Conservation (phyloP, 768 basidiomycete species). For the Leucogyrophana mollusca region DNA sequence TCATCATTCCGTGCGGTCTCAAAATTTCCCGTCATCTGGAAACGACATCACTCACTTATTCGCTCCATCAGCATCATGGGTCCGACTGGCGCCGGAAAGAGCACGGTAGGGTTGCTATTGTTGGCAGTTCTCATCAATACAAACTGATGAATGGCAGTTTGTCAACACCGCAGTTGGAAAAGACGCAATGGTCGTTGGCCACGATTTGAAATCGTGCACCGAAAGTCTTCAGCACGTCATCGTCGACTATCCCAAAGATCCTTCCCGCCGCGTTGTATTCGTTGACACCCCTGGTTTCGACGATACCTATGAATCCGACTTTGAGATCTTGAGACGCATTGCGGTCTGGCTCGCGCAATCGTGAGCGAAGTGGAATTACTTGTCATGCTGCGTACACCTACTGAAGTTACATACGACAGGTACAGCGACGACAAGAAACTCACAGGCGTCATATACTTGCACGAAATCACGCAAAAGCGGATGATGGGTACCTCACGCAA, state of each 20-base stretch:
- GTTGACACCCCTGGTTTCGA: constrained; percentile 5
- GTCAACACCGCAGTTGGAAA: background rate
- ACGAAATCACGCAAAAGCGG: constrained; percentile 34
- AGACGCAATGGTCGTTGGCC: background rate
- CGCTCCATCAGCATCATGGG: background rate
- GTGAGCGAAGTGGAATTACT: too few species aligned
- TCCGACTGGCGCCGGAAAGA: constrained; percentile 2
- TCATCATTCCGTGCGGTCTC: too few species aligned
- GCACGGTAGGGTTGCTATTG: background rate
- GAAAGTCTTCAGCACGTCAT: too few species aligned
- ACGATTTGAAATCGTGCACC: too few species aligned
- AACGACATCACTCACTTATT: background rate
- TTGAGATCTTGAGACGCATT: background rate
- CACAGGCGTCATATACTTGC: constrained; percentile 32
- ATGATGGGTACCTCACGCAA: constrained; percentile 27
- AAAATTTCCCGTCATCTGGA: too few species aligned
- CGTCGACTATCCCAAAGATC: too few species aligned
- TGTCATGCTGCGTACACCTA: too few species aligned
- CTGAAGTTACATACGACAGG: too few species aligned
- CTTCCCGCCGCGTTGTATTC: background rate
- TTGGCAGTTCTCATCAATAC: too few species aligned
- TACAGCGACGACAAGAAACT: constrained; percentile 11
- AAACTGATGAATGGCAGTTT: background rate
- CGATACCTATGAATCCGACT: background rate
- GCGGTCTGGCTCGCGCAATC: background rate